These are phyloP conservation scores for Neofusicoccum parvum DNA, from an alignment of 2,329 filamentous ascomycete species.

Conservation along the genomic window DNA sequence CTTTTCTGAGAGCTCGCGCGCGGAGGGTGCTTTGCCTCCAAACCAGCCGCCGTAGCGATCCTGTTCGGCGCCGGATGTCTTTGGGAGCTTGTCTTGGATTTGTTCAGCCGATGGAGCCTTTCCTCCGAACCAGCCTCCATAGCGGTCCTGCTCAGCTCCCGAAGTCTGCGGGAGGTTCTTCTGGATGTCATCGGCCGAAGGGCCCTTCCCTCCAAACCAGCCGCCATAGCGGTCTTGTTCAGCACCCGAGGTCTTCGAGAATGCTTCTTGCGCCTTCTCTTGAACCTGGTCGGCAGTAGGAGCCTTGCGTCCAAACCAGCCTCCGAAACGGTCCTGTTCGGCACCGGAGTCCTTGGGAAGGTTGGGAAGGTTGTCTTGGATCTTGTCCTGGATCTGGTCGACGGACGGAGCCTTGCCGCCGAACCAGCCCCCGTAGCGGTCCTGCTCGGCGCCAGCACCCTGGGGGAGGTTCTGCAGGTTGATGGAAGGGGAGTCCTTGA, in stretches of 20 bases:
- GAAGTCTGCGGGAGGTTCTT: conserved; percentile 2
- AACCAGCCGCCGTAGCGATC: conserved; percentile 15
- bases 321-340: conserved; percentile 18
- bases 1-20: conserved; percentile 1
- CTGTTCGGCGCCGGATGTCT: conserved; percentile 5
- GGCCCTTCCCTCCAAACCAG: not conserved
- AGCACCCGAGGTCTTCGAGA: not conserved
- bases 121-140: not conserved
- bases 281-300: not conserved
- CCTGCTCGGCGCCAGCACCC: conserved; percentile 21
- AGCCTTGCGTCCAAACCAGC: conserved; percentile 6
- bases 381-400: conserved; percentile 1
- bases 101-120: not conserved
- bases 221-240: conserved; percentile 7
- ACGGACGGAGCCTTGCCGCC: conserved; percentile 14
- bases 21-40: conserved; percentile 8
- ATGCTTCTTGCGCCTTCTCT: not conserved
- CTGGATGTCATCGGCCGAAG: conserved; percentile 4
- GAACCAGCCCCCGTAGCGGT: conserved; percentile 20
- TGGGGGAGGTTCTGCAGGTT: conserved; percentile 17
- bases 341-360: not conserved
- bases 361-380: conserved; percentile 2
- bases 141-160: conserved; percentile 21
- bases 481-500: conserved; percentile 13
- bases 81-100: not conserved